Evolutionary conservation across 139 green algal genomes (phyloP).

Genomic region (Nannochloris sp.): DNA sequence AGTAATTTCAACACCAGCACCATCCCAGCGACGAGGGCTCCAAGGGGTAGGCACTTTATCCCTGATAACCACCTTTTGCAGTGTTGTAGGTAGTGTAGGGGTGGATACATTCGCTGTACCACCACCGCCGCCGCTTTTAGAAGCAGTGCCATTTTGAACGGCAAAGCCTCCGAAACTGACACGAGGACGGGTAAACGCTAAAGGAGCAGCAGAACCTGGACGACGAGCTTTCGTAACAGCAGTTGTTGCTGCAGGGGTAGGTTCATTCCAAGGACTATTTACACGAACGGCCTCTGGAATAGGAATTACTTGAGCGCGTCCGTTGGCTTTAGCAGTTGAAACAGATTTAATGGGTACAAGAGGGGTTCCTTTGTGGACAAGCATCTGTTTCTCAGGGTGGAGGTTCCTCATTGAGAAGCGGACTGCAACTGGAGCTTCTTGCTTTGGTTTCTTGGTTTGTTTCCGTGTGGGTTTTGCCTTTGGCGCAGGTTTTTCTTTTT

Average conservation of each 20-base stretch:
- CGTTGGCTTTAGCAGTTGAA: neutral
- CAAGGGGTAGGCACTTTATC: no score
- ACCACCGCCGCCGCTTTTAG: neutral
- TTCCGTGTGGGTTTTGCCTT: no score
- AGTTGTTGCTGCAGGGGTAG: neutral
- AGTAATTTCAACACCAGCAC: no score
- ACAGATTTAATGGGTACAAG: neutral
- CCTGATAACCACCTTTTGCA: neutral
- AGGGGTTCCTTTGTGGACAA: constrained; percentile 27
- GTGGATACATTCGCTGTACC: neutral
- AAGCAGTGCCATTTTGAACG: no score
- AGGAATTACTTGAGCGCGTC: constrained; percentile 3
- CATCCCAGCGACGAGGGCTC: no score
- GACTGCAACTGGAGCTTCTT: constrained; percentile 4
- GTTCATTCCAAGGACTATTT: constrained; percentile 15
- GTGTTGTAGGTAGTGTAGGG: neutral
- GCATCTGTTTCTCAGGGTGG: constrained; percentile 15
- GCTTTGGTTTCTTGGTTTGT: neutral
- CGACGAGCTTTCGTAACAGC: no score
- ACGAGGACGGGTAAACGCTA: no score
- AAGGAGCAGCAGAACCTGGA: no score
- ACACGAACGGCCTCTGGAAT: constrained; percentile 18
- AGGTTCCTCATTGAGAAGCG: constrained; percentile 31
- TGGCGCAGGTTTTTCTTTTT: no score
- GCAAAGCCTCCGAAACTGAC: no score